Evolutionary conservation across 2,329 filamentous ascomycete genomes (phyloP), one percentile per base, ranked within the genome.

Genomic region (Chaetomiaceae sp.): DNA sequence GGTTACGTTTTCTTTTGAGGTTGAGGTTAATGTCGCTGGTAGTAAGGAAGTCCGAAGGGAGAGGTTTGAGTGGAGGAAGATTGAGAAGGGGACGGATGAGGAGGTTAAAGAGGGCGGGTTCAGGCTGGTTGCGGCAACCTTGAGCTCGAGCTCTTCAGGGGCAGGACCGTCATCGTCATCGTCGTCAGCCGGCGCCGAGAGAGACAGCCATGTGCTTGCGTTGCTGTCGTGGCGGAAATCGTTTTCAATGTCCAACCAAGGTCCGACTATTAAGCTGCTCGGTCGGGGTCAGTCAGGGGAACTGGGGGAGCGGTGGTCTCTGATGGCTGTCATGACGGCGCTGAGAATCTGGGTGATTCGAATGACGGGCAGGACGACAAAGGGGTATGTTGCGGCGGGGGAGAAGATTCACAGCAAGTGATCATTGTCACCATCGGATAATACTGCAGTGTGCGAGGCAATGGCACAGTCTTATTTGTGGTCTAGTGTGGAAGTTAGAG

Each of bases 31-130:
- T 14, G 34, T 47, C 12, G 44, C 17, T n/a, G 14, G 14, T 13
- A 5, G 5, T 12, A 12, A 33, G 14, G 12, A n/a, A 13, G 9
- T n/a, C 6, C 5, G 17, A 3, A 16, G 23, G 2, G 34, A 47
- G 35, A 10, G 17, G 16, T 47, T 39, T 16, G 44, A 30, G 39
- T 49, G 46, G 46, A 14, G 30, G 20, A 49, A 43, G 23, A 5
- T 27, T 8, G 7, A 34, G 20, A 37, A 37, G 27, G 31, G 38
- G 5, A 30, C 5, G 19, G 39, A 37, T 8, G 39, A 16, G 0
- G 5, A 5, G 5, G 5, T 8, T 2, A 37, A 21, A n/a, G 30
- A 27, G 14, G 38, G 38, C 9, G 27, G 45, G 20, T 34, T 27
- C n/a, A 10, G 8, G 13, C n/a, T 27, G 14, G 35, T 48, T n/a